Conservation (phyloP, 2,329 filamentous ascomycete species). For the Colletotrichum viniferum region DNA sequence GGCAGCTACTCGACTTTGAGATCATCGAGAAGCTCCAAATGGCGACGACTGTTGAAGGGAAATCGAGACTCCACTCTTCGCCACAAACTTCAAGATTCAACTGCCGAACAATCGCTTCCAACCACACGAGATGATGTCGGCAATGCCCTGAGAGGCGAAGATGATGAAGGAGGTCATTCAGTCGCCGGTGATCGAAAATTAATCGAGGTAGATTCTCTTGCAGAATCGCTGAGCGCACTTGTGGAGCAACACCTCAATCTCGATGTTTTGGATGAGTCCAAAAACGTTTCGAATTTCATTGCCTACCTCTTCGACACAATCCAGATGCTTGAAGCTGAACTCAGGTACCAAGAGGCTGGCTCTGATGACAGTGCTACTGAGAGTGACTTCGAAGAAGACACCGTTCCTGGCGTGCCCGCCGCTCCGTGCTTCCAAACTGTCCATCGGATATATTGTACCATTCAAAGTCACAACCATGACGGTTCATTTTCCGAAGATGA, state of each 20-base stretch:
- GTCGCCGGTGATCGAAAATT: accelerated
- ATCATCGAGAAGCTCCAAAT: no score
- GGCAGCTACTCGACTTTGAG: no score
- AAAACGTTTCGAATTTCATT: accelerated
- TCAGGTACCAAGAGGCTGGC: accelerated
- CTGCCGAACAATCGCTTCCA: accelerated
- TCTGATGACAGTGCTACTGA: accelerated
- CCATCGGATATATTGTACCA: accelerated
- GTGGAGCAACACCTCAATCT: neutral
- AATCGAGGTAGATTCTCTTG: neutral
- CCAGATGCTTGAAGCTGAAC: neutral
- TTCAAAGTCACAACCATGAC: accelerated
- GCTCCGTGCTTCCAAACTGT: accelerated
- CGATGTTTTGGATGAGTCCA: neutral
- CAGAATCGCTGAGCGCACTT: accelerated
- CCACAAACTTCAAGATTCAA: no score
- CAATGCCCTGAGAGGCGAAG: no score
- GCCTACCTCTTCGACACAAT: neutral
- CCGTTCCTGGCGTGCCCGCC: accelerated
- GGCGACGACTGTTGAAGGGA: no score
- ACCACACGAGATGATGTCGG: accelerated
- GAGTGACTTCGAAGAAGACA: accelerated
- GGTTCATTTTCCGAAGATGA: no score
- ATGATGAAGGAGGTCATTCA: accelerated
- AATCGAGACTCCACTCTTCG: accelerated